Conservation (phyloP, 106 monocot genomes). For the Allium sativum region DNA sequence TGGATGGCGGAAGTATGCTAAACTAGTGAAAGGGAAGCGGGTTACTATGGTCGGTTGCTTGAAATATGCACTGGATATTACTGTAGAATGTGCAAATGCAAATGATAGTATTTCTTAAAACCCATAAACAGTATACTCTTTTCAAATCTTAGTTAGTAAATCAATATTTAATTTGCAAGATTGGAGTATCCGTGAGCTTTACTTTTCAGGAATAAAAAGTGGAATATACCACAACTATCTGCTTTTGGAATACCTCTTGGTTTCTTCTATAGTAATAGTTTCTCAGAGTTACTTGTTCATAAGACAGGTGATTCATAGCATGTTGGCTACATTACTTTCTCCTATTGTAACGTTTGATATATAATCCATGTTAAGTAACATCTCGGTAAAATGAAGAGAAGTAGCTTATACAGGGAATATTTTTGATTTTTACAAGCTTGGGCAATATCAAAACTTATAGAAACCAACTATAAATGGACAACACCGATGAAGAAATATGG, state of each 20-base stretch:
- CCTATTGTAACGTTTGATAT: slow-evolving; percentile 37
- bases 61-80: slow-evolving; percentile 52
- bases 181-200: slow-evolving; percentile 39
- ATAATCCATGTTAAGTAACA: too few relatives aligned
- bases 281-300: slow-evolving; percentile 49
- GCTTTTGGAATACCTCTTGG: slow-evolving; percentile 31
- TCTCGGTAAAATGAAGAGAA: too few relatives aligned
- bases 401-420: too few relatives aligned
- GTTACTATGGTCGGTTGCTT: slow-evolving; percentile 38
- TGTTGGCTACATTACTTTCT: slow-evolving; percentile 41
- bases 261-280: slow-evolving; percentile 38
- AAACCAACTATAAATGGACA: slow-evolving; percentile 40
- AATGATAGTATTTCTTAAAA: too few relatives aligned
- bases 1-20: slow-evolving; percentile 10
- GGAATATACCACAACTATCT: slow-evolving; percentile 22
- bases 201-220: slow-evolving; percentile 28
- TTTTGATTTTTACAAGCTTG: slow-evolving; percentile 25
- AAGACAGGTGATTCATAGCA: slow-evolving; percentile 44
- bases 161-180: slow-evolving; percentile 28
- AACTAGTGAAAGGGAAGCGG: slow-evolving; percentile 33
- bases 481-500: slow-evolving; percentile 52
- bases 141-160: too few relatives aligned
- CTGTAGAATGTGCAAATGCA: slow-evolving; percentile 34
- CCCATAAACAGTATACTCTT: too few relatives aligned
- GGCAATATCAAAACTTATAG: slow-evolving; percentile 38